These are phyloP conservation scores for Trichomonas vaginalis DNA, from an alignment of 208 protist species.

Conservation along the genomic window DNA sequence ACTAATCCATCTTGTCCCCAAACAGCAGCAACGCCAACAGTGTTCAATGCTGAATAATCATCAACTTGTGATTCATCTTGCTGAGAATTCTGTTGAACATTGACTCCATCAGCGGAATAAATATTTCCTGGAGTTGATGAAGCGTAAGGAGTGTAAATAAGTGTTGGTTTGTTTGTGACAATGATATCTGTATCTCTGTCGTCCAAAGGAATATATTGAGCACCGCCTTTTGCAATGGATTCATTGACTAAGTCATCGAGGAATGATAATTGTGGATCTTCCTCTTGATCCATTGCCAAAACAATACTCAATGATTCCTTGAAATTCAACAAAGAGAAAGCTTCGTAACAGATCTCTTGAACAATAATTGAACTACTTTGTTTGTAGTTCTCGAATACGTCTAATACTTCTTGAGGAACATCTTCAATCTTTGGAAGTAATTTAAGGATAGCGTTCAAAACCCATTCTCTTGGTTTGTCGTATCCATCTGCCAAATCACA, in stretches of 20 bases:
- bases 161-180: not conserved
- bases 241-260: not conserved
- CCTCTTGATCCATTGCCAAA: not conserved
- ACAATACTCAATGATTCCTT: not conserved
- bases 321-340: not conserved
- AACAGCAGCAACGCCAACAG: not conserved
- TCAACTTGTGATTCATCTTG: too few relatives aligned
- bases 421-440: not conserved
- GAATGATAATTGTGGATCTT: not conserved
- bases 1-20: not conserved
- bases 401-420: not conserved
- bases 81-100: not conserved
- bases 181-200: not conserved
- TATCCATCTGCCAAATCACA: not conserved
- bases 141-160: not conserved
- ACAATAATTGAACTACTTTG: not conserved
- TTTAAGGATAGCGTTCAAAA: not conserved
- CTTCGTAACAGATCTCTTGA: constrained; percentile 1
- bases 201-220: not conserved
- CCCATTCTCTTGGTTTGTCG: not conserved
- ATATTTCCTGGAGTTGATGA: not conserved
- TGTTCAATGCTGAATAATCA: not conserved
- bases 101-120: not conserved
- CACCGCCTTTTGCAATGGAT: not conserved
- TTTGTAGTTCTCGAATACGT: constrained; percentile 15